These are phyloP conservation scores for Aspergillus pseudotamarii DNA, from an alignment of 2,329 filamentous ascomycete species.

Conservation along the genomic window DNA sequence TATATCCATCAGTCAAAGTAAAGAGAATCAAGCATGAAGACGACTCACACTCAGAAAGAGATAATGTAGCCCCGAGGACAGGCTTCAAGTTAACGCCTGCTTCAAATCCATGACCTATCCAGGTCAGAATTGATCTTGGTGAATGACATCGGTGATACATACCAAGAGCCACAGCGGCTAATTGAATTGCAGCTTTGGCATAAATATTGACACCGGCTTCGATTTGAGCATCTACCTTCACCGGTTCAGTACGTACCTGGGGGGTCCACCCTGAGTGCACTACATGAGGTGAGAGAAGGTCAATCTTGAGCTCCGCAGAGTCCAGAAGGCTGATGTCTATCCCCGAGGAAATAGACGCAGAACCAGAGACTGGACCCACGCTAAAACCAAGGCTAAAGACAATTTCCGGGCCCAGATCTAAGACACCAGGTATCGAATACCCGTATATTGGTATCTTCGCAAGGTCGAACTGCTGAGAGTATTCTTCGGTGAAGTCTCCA, in stretches of 20 bases:
- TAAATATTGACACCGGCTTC: constrained; percentile 15
- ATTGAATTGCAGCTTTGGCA: constrained; percentile 19
- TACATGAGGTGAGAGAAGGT: constrained; percentile 20
- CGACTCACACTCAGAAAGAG: constrained; percentile 19
- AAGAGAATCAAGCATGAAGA: neutral
- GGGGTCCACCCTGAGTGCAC: constrained; percentile 20
- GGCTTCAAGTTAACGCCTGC: constrained; percentile 23
- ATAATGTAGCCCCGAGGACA: constrained; percentile 14
- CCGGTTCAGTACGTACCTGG: constrained; percentile 11
- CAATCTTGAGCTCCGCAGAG: constrained; percentile 24
- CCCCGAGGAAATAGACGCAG: constrained; percentile 21
- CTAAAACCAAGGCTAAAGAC: constrained; percentile 21
- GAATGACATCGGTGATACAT: constrained; percentile 1
- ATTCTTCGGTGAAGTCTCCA: constrained; percentile 20
- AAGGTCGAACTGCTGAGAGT: constrained; percentile 18
- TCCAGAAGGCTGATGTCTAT: constrained; percentile 21
- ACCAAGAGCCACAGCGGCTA: constrained; percentile 16
- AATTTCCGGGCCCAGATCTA: constrained; percentile 24
- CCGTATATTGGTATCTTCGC: constrained; percentile 25
- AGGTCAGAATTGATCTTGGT: constrained; percentile 3
- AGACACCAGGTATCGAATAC: constrained; percentile 21
- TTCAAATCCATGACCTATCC: constrained; percentile 20
- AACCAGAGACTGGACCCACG: constrained; percentile 23
- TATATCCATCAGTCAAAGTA: constrained; percentile 11
- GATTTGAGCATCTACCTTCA: constrained; percentile 21